These are phyloP conservation scores for Amanita jacksonii DNA, from an alignment of 768 basidiomycete genomes.

Conservation along the genomic window DNA sequence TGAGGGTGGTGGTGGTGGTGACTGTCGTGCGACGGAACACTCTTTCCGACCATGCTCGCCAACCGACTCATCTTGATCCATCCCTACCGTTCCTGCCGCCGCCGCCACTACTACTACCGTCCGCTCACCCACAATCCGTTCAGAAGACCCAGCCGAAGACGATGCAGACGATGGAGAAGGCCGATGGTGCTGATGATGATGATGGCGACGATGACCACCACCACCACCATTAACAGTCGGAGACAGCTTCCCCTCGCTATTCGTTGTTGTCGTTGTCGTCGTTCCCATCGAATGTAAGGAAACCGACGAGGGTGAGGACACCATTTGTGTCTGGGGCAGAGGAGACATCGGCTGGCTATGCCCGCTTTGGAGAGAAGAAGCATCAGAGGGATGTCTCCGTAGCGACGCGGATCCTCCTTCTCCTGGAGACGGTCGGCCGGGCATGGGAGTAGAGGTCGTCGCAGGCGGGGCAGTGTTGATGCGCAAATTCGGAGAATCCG, in stretches of 20 bases:
- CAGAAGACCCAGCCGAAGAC: too few relatives aligned
- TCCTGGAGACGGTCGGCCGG: slow-evolving; percentile 22
- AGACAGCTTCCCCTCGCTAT: too few relatives aligned
- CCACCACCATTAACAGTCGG: too few relatives aligned
- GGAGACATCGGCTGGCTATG: slow-evolving; percentile 9
- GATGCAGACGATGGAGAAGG: too few relatives aligned
- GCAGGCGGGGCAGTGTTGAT: slow-evolving; percentile 11
- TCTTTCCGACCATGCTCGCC: too few relatives aligned
- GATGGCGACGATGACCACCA: too few relatives aligned
- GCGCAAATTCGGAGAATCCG: slow-evolving; percentile 17
- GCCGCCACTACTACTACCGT: too few relatives aligned
- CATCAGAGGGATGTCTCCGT: slow-evolving; percentile 22
- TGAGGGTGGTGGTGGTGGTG: slow-evolving; percentile 11
- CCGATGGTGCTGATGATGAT: too few relatives aligned
- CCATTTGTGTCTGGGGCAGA: slow-evolving; percentile 1
- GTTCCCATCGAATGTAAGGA: slow-evolving; percentile 14
- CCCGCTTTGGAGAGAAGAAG: slow-evolving; percentile 15
- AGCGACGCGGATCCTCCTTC: slow-evolving; percentile 28
- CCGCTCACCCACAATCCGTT: too few relatives aligned
- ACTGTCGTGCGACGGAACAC: not conserved
- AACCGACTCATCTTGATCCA: too few relatives aligned
- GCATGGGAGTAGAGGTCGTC: slow-evolving; percentile 8
- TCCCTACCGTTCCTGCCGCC: too few relatives aligned
- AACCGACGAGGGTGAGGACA: slow-evolving; percentile 14
- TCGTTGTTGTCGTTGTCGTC: slow-evolving; percentile 3